Percentiles rank a stretch among this genome's conserved stretches.
These are phyloP conservation scores for Hypomontagnella monticulosa DNA, from an alignment of 495 filamentous ascomycete species.

Conservation along the genomic window DNA sequence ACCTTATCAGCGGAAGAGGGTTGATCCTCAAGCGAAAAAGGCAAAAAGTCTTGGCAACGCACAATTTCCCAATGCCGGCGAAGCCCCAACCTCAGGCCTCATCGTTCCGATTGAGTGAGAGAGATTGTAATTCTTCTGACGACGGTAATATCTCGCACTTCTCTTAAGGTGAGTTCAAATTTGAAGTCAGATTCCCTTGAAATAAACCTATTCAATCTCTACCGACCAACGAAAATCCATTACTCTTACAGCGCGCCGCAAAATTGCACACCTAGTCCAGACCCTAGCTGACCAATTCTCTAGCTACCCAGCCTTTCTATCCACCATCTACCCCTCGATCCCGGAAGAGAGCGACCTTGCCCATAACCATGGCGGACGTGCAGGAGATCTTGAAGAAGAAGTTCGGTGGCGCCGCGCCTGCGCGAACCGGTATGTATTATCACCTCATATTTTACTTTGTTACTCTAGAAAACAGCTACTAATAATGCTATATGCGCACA, in stretches of 20 bases:
- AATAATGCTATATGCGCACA: constrained; percentile 12
- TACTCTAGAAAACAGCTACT: constrained; percentile 20
- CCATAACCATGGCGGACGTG: constrained; percentile 70
- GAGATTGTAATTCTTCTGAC: constrained; percentile 24
- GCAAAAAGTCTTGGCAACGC: constrained; percentile 50
- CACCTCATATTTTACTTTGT: constrained; percentile 12
- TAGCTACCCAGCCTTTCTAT: constrained; percentile 5
- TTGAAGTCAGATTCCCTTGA: neutral
- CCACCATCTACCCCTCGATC: constrained; percentile 17
- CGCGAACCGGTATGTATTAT: constrained; percentile 74
- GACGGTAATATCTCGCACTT: constrained; percentile 33
- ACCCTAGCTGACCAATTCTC: neutral
- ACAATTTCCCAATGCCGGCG: constrained; percentile 45
- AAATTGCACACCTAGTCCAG: neutral
- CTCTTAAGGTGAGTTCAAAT: constrained; percentile 29
- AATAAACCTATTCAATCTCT: neutral
- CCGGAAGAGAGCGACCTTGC: constrained; percentile 8
- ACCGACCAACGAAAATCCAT: neutral
- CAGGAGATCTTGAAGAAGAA: constrained; percentile 74
- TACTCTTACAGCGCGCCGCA: neutral
- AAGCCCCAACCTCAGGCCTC: constrained; percentile 40
- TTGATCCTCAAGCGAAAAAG: constrained; percentile 50
- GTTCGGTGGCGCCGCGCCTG: constrained; percentile 73
- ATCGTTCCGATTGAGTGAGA: constrained; percentile 28
- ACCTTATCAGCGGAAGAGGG: constrained; percentile 40